phyloP scores from a whole-genome alignment of 2,329 filamentous ascomycete species.

The Calonectria multiphialidica region DNA sequence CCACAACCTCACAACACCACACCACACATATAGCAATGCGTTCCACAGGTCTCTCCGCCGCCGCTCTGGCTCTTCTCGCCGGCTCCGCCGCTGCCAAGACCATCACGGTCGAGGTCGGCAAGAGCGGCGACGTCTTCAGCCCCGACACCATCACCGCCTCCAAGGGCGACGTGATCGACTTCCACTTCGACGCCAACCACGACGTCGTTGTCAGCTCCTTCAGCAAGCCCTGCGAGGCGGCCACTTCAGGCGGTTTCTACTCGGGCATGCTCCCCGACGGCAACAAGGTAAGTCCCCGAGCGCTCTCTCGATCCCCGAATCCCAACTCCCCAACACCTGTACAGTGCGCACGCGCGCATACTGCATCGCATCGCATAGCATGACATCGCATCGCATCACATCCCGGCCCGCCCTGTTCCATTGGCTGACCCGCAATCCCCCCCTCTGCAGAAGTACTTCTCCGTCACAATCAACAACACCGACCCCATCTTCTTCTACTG shows the following conservation, averaged over 20 bases:
- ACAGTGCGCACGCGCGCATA: no score
- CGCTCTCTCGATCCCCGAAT: no score
- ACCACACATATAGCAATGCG: not conserved
- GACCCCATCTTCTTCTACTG: constrained; percentile 49
- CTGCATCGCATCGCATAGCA: not conserved
- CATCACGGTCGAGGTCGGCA: constrained; percentile 56
- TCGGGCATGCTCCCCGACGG: constrained; percentile 23
- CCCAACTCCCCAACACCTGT: no score
- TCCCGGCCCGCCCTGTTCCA: not conserved
- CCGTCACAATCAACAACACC: constrained; percentile 44
- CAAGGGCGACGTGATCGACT: constrained; percentile 63
- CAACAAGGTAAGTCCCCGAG: constrained; percentile 10
- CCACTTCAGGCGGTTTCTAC: constrained; percentile 32
- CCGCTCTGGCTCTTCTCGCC: constrained; percentile 8
- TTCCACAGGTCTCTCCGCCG: not conserved
- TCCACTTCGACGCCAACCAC: constrained; percentile 65
- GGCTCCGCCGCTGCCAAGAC: constrained; percentile 41
- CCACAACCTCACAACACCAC: not conserved
- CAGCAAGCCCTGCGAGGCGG: constrained; percentile 60
- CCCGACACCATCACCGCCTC: constrained; percentile 58
- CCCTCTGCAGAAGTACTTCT: constrained; percentile 30
- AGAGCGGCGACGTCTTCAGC: constrained; percentile 56
- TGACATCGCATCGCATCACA: no score
- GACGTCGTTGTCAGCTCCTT: constrained; percentile 63
- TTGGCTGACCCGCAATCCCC: not conserved